Conservation (phyloP, 345 rosid species). For the Euclidium syriacum region DNA sequence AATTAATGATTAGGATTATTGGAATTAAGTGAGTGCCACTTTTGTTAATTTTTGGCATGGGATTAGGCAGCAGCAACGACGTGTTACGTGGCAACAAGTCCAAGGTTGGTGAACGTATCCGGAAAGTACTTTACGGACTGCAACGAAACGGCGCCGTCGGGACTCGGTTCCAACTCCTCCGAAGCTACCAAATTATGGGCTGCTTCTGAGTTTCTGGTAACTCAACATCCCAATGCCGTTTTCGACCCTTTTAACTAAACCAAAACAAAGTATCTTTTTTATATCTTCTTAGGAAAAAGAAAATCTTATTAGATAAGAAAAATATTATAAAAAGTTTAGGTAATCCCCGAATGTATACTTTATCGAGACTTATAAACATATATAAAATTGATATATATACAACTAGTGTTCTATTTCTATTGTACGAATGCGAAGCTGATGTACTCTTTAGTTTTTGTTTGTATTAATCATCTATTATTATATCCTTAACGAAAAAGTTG, state of each 20-base stretch:
- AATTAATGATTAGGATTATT: background rate
- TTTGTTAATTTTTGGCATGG: slow-evolving; percentile 10
- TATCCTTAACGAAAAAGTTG: too few relatives aligned
- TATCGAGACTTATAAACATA: background rate
- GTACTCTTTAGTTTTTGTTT: slow-evolving; percentile 16
- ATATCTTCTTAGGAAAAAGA: slow-evolving; percentile 9
- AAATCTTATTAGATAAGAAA: background rate
- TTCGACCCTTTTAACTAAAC: slow-evolving; percentile 36
- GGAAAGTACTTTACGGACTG: slow-evolving; percentile 92
- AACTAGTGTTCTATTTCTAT: background rate
- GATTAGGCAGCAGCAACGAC: slow-evolving; percentile 93
- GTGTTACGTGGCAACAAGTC: slow-evolving; percentile 74
- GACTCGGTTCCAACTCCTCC: slow-evolving; percentile 54
- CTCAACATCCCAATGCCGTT: slow-evolving; percentile 45
- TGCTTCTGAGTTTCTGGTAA: slow-evolving; percentile 75
- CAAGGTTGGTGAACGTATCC: slow-evolving; percentile 45
- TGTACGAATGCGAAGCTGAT: background rate
- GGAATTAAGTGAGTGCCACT: slow-evolving; percentile 13
- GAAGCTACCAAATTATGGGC: slow-evolving; percentile 83
- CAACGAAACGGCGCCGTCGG: slow-evolving; percentile 72
- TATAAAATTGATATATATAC: background rate
- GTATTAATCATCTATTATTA: slow-evolving; percentile 1
- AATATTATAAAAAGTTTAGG: slow-evolving; percentile 4
- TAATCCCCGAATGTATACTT: background rate
- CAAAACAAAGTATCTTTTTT: background rate